Base-by-base conservation (phyloP, 2,329 filamentous ascomycete genomes). In the Fusarium sacchari region DNA sequence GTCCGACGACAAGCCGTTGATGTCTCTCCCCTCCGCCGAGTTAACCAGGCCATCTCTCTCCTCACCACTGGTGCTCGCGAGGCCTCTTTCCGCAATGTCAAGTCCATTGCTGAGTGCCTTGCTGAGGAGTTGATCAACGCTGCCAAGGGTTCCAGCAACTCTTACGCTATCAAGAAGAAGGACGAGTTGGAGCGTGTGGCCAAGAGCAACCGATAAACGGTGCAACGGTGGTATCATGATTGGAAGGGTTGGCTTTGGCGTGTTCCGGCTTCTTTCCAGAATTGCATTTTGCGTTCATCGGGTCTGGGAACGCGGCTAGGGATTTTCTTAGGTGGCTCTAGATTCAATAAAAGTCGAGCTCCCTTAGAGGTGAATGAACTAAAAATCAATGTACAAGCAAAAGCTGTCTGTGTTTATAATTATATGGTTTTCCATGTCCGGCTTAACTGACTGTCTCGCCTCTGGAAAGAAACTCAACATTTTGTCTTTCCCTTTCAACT, bases 91-190 rank as follows among this genome's bases (percentile, higher is more conserved):
- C 94, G 96, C 88, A 99, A 99, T 92, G 93, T 99, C 91, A 99
- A 99, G 95, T 95, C 93, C 84, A 97, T 99, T 85, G 95, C 97
- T 83, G 96, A 99, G 92, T 98, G 96, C 90, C 90, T 99, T 83
- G 96, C 96, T 85, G 97, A 99, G 89, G 96, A 99, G 92, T 92
- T 99, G 86, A 98, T 99, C 93, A 99, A 99, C 91, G 97, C 97
- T 85, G 97, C 97, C 87, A 99, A 99, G 94, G 96, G 96, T 84
- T 97, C 93, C 92, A 97, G 94, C 89, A 99, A 99, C 95, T 98
- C 95, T 80, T 99, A 98, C 87, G 96, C 97, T 83, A 99, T 99
- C 93, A 99, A 99, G 95, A 99, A 99, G 95, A 99, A 99, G 96
- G 96, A 99, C 88, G 97, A 99, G 93, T 88, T 99, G 89, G 96